Conservation (phyloP, 768 basidiomycete genomes). For the Auriscalpium microsporum region DNA sequence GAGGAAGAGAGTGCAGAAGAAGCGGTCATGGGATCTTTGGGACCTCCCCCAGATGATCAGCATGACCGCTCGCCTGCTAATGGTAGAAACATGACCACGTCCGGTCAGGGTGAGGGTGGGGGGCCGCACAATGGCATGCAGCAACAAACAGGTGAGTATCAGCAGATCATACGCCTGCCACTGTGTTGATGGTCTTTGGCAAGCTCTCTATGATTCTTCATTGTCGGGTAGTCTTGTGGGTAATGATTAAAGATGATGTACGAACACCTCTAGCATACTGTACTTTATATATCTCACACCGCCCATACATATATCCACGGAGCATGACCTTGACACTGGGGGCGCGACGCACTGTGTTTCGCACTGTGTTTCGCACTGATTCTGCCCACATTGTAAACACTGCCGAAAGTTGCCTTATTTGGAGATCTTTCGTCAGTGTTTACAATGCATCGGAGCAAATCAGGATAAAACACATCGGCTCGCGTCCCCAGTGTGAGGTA, state of each 20-base stretch:
- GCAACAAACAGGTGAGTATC: slow-evolving; percentile 9
- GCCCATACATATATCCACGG: too few species aligned
- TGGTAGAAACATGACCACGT: slow-evolving; percentile 1
- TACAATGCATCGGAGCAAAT: too few species aligned
- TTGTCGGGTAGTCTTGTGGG: slow-evolving; percentile 13
- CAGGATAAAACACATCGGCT: too few species aligned
- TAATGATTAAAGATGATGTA: slow-evolving; percentile 6
- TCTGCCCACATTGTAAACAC: too few species aligned
- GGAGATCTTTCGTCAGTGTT: too few species aligned
- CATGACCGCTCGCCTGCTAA: slow-evolving; percentile 2
- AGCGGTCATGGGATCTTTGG: slow-evolving; percentile 21
- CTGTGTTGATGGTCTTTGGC: neutral
- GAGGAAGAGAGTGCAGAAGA: slow-evolving; percentile 14
- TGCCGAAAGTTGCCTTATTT: too few species aligned
- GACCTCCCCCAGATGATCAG: slow-evolving; percentile 19
- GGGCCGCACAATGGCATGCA: slow-evolving; percentile 8
- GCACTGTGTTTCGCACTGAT: too few species aligned
- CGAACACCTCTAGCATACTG: too few species aligned
- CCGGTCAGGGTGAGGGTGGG: slow-evolving; percentile 7
- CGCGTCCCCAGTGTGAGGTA: too few species aligned
- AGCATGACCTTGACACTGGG: too few species aligned
- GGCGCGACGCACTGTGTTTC: too few species aligned
- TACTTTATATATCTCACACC: too few species aligned
- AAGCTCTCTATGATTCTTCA: slow-evolving; percentile 11
- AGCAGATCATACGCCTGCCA: neutral